Evolutionary conservation across 1,284 basidiomycete genomes (phyloP).

Genomic region (Ceratobasidium sp.): DNA sequence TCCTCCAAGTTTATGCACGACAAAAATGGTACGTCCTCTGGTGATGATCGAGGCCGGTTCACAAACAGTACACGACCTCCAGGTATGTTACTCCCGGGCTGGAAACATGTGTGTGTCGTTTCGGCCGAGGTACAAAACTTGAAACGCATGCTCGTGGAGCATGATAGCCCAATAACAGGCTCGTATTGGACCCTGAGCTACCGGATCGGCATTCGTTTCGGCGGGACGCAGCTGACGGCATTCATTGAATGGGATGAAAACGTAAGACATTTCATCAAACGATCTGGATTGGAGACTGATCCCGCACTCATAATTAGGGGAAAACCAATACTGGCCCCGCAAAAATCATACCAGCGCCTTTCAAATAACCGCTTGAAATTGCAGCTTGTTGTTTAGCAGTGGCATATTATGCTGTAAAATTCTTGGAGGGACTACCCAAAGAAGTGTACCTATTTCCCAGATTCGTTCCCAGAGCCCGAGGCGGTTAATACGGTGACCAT

Average conservation of each 20-base stretch:
- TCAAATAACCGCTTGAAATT: no score
- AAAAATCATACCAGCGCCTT: not conserved
- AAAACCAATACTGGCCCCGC: not conserved
- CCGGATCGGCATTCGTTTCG: not conserved
- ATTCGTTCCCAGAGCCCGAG: not conserved
- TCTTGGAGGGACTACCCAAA: no score
- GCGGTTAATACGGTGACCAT: not conserved
- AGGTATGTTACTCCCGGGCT: slow-evolving; percentile 2
- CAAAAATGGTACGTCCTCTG: not conserved
- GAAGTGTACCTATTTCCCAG: no score
- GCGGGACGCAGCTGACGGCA: slow-evolving; percentile 1
- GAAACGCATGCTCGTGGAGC: not conserved
- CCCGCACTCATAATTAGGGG: not conserved
- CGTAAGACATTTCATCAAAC: not conserved
- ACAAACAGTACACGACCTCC: no score
- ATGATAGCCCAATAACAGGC: not conserved
- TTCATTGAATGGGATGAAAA: slow-evolving; percentile 11
- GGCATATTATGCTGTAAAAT: no score
- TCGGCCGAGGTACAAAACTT: not conserved
- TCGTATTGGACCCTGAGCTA: not conserved
- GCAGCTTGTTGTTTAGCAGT: no score
- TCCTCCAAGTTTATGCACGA: not conserved
- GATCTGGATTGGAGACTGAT: no score
- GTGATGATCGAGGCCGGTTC: no score
- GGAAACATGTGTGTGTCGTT: not conserved